Conservation (phyloP, 345 rosid genomes). For the Erysimum cheiranthoides region DNA sequence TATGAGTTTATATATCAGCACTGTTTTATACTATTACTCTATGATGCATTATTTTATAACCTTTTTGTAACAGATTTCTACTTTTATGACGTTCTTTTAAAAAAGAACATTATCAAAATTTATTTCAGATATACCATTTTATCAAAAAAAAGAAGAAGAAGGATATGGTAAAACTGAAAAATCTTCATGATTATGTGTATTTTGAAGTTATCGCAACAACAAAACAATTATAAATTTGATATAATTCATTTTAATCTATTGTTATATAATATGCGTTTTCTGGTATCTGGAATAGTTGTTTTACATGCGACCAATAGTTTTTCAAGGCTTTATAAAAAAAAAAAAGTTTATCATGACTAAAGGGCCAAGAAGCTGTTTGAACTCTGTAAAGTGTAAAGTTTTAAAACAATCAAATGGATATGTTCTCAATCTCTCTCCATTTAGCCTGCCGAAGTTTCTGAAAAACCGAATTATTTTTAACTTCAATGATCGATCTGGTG, state of each 20-base stretch:
- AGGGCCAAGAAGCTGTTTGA: neutral
- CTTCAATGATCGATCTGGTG: neutral
- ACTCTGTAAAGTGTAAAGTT: neutral
- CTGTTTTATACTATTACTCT: conserved; percentile 2
- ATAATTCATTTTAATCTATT: too few species aligned
- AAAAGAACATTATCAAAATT: neutral
- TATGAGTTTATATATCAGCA: neutral
- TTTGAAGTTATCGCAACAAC: too few species aligned
- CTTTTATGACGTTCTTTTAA: neutral
- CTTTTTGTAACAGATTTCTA: neutral
- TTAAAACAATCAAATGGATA: neutral
- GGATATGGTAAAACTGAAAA: neutral
- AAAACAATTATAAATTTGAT: too few species aligned
- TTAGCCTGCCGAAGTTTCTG: conserved; percentile 9
- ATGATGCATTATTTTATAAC: neutral
- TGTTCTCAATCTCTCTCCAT: neutral
- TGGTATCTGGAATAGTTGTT: neutral
- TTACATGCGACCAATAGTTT: neutral
- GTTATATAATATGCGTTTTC: neutral
- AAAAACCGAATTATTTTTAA: conserved; percentile 7
- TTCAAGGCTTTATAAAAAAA: neutral
- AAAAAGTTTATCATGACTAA: neutral
- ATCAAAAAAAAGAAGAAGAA: neutral
- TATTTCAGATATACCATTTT: neutral
- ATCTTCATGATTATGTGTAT: too few species aligned